Evolutionary conservation across 2,329 filamentous ascomycete genomes (phyloP).

Genomic region (Chaetomium globosum): DNA sequence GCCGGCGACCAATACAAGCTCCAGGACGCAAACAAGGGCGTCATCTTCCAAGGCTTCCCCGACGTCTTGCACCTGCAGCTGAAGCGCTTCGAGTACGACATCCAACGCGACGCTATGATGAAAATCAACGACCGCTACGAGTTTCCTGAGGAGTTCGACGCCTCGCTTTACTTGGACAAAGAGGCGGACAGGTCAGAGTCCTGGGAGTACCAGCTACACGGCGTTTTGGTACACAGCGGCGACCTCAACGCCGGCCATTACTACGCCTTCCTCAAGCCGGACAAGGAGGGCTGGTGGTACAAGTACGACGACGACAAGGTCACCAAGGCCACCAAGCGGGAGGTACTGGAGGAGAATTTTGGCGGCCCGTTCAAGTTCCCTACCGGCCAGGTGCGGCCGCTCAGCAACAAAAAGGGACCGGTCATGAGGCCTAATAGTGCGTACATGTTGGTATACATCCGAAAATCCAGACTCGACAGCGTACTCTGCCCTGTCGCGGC

Average conservation of each 20-base stretch:
- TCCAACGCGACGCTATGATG: constrained; percentile 96
- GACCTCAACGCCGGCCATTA: constrained; percentile 98
- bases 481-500: constrained; percentile 76
- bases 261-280: constrained; percentile 93
- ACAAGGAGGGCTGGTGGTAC: constrained; percentile 92
- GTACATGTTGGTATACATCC: constrained; percentile 98
- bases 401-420: constrained; percentile 58
- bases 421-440: constrained; percentile 76
- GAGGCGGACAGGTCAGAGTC: constrained; percentile 85
- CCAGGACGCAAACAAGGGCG: constrained; percentile 95
- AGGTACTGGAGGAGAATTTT: constrained; percentile 95
- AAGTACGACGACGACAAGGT: constrained; percentile 97
- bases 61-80: constrained; percentile 92
- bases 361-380: constrained; percentile 76
- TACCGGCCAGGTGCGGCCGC: constrained; percentile 51
- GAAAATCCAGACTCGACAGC: constrained; percentile 80
- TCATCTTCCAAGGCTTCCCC: constrained; percentile 94
- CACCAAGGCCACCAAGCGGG: constrained; percentile 86
- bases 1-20: constrained; percentile 86
- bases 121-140: constrained; percentile 95
- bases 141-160: constrained; percentile 82
- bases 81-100: constrained; percentile 97
- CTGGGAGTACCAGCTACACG: constrained; percentile 90
- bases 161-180: constrained; percentile 81
- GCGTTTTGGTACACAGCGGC: constrained; percentile 93